Base-by-base conservation (phyloP, 768 basidiomycete genomes). In the Boletus tylopilopsis region DNA sequence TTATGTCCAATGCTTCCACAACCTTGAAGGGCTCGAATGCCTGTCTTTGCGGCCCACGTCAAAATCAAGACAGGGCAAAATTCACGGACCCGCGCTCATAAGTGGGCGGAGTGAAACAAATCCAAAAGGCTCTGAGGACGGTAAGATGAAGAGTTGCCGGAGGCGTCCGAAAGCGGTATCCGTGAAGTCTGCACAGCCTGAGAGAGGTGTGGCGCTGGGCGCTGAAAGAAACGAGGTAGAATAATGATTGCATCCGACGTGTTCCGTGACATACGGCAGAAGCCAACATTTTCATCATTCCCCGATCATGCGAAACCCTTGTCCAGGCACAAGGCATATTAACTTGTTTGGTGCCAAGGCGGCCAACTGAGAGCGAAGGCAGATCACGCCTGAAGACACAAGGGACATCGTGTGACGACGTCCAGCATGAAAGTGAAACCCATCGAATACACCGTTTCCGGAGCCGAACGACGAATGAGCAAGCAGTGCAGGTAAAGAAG, bases 301-400 rank as follows among this genome's bases (percentile, higher is more conserved):
- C 21, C 18, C 23, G 25, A 16, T 5, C 16, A 38, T 42, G 29
- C 23, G 46, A 51, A 50, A 49, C 40, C 51, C 34, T 57, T 39
- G 35, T 47, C 54, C 43, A 50, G 50, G 44, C 53, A 64, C 50
- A 41, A 59, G 56, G 29, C n/a, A 16, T 30, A 18, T 6, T 34
- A 18, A 6, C 10, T 34, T 18, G 3, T 7, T 34, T 16, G 2
- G 11, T 19, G 40, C 33, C 37, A 30, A 27, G 32, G 27, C 50
- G 25, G n/a, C 33, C n/a, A 33, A 42, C 38, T 9, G 45, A 44
- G 27, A 29, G 13, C 16, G 42, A 48, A 44, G 24, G 23, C n/a
- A n/a, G 29, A 30, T 30, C 29, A n/a, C 6, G 29, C 12, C 13
- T 30, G 12, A 30, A 30, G 12, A 10, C 6, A 11, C 10, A 13